Percentiles rank a stretch among this genome's conserved stretches.
Conservation (phyloP, 176 grass and related monocot genomes). For the Eleusine indica region DNA sequence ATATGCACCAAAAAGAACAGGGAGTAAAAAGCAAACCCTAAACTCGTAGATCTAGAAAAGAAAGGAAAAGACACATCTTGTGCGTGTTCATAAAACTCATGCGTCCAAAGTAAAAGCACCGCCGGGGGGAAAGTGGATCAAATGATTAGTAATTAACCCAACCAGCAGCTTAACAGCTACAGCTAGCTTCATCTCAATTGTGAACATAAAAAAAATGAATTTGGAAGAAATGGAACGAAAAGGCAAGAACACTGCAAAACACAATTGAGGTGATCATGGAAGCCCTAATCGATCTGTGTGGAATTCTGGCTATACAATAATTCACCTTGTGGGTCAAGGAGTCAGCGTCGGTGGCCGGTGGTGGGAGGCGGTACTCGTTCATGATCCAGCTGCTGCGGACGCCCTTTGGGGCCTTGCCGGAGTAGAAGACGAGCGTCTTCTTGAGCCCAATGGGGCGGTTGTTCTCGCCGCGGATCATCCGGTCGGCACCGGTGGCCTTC, state of each 20-base stretch:
- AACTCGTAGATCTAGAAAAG: constrained; percentile 53
- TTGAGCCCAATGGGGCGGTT: constrained; percentile 85
- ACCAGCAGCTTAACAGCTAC: neutral
- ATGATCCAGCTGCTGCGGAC: constrained; percentile 94
- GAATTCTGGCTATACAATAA: neutral
- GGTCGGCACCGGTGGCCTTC: constrained; percentile 95
- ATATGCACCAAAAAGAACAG: constrained; percentile 45
- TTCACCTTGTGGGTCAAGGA: constrained; percentile 71
- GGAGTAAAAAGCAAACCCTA: constrained; percentile 59
- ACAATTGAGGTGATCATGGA: constrained; percentile 12
- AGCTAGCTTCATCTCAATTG: constrained; percentile 6
- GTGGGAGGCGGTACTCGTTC: constrained; percentile 97
- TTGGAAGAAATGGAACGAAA: neutral
- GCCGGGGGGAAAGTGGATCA: constrained; percentile 13
- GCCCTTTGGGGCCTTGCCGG: constrained; percentile 95
- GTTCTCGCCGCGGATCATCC: constrained; percentile 81
- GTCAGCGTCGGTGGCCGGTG: constrained; percentile 46
- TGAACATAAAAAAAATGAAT: neutral
- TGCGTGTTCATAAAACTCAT: constrained; percentile 42
- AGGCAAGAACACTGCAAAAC: neutral
- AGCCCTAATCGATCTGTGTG: constrained; percentile 30
- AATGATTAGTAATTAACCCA: constrained; percentile 41
- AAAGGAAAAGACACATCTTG: constrained; percentile 5
- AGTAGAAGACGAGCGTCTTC: constrained; percentile 99
- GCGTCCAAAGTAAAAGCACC: constrained; percentile 47